phyloP scores from a whole-genome alignment of 495 filamentous ascomycete species.

The Collariella sp. region DNA sequence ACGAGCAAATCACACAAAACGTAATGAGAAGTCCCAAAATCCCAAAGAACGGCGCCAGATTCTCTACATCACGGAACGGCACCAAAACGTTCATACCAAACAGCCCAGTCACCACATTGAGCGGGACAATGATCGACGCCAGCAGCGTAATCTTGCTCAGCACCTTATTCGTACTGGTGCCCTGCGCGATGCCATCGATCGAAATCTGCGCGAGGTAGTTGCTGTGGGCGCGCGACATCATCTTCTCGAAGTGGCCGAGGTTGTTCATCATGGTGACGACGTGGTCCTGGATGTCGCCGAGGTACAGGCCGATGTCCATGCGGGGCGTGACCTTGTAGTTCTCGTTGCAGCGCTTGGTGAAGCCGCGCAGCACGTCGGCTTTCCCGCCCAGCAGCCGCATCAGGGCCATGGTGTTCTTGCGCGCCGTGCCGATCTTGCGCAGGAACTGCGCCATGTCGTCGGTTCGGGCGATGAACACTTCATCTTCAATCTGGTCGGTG shows the following conservation, averaged over 20 bases:
- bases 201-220: constrained; percentile 95
- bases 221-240: constrained; percentile 87
- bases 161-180: constrained; percentile 71
- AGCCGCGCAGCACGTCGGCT: constrained; percentile 92
- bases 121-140: constrained; percentile 89
- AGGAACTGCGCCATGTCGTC: constrained; percentile 82
- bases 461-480: constrained; percentile 80
- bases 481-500: constrained; percentile 88
- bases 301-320: constrained; percentile 90
- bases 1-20: constrained; percentile 49
- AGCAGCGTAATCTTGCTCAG: constrained; percentile 93
- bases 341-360: constrained; percentile 96
- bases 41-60: constrained; percentile 68
- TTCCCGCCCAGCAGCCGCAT: constrained; percentile 92
- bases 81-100: constrained; percentile 96
- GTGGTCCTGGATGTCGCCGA: constrained; percentile 97
- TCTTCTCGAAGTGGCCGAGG: constrained; percentile 91
- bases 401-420: constrained; percentile 89
- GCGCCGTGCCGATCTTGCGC: constrained; percentile 76
- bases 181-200: constrained; percentile 76
- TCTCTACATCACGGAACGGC: constrained; percentile 51
- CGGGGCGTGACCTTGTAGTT: constrained; percentile 89
- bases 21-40: constrained; percentile 60
- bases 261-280: constrained; percentile 99
- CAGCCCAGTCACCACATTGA: constrained; percentile 89